Percentiles rank a stretch among this genome's conserved stretches.
phyloP scores from a whole-genome alignment of 805 yeast genomes.

The Metschnikowia shivogae region DNA sequence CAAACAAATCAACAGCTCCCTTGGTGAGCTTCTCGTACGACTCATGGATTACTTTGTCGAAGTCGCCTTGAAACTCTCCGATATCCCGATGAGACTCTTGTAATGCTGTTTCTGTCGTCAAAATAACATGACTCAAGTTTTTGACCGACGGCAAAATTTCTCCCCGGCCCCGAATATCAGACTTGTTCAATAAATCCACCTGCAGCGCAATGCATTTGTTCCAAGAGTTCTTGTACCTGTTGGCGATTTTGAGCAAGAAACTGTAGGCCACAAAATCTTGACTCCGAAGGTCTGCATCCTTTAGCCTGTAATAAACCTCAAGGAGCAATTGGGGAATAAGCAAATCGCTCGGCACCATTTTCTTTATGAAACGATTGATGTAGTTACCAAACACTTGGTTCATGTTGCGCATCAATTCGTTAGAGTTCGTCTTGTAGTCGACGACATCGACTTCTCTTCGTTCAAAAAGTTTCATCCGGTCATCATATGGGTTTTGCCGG shows the following conservation, averaged over 20 bases:
- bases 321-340: slow-evolving; percentile 31
- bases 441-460: slow-evolving; percentile 25
- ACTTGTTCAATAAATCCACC: slow-evolving; percentile 34
- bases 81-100: slow-evolving; percentile 18
- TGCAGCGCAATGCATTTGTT: slow-evolving; percentile 54
- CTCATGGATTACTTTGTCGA: slow-evolving; percentile 23
- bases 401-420: slow-evolving; percentile 43
- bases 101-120: slow-evolving; percentile 31
- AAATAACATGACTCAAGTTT: slow-evolving; percentile 31
- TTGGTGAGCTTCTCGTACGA: slow-evolving; percentile 32
- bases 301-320: slow-evolving; percentile 25
- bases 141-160: slow-evolving; percentile 33
- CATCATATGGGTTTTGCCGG: slow-evolving; percentile 22
- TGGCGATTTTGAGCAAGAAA: slow-evolving; percentile 47
- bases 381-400: slow-evolving; percentile 44
- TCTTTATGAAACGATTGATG: slow-evolving; percentile 32
- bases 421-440: slow-evolving; percentile 44
- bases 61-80: slow-evolving; percentile 13
- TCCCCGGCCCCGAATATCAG: slow-evolving; percentile 33
- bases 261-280: slow-evolving; percentile 59
- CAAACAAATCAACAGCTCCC: slow-evolving; percentile 32
- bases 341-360: slow-evolving; percentile 34
- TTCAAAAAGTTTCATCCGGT: slow-evolving; percentile 29
- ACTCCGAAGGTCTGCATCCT: slow-evolving; percentile 39
- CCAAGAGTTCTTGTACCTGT: slow-evolving; percentile 56